Conservation (phyloP, 1,139 yeast species). For the Fermentozyma sake region DNA sequence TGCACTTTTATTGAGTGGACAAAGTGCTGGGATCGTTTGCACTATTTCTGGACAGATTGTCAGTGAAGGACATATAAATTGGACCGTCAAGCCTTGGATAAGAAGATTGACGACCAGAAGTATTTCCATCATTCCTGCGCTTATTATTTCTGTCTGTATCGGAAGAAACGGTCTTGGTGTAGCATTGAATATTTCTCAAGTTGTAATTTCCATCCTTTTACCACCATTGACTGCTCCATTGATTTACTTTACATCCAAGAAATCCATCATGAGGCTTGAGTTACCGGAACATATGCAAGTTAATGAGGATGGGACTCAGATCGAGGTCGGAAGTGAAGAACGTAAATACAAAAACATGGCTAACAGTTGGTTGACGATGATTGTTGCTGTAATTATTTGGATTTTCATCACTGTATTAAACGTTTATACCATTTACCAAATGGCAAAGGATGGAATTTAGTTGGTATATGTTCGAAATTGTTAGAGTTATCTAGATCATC, state of each 20-base stretch:
- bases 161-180: constrained; percentile 69
- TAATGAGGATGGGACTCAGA: constrained; percentile 5
- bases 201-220: constrained; percentile 60
- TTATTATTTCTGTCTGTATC: constrained; percentile 55
- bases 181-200: constrained; percentile 72
- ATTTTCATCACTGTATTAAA: constrained; percentile 60
- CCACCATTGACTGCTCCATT: constrained; percentile 77
- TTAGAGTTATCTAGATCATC: too few relatives aligned
- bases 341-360: constrained; percentile 48
- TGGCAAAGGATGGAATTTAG: too few relatives aligned
- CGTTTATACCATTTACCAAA: constrained; percentile 64
- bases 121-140: constrained; percentile 69
- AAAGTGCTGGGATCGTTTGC: constrained; percentile 78
- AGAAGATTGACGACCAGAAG: constrained; percentile 68
- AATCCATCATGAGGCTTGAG: constrained; percentile 54
- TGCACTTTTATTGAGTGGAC: constrained; percentile 72
- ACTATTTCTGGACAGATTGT: constrained; percentile 81
- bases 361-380: constrained; percentile 56
- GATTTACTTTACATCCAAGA: constrained; percentile 62
- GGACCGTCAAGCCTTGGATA: constrained; percentile 67
- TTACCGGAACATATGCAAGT: constrained; percentile 13
- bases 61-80: constrained; percentile 72
- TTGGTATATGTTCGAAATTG: too few relatives aligned
- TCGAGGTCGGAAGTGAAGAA: too few relatives aligned
- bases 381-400: constrained; percentile 52